phyloP scores from a whole-genome alignment of 108 stramenopile species.

The Cyclotella kingstonii region DNA sequence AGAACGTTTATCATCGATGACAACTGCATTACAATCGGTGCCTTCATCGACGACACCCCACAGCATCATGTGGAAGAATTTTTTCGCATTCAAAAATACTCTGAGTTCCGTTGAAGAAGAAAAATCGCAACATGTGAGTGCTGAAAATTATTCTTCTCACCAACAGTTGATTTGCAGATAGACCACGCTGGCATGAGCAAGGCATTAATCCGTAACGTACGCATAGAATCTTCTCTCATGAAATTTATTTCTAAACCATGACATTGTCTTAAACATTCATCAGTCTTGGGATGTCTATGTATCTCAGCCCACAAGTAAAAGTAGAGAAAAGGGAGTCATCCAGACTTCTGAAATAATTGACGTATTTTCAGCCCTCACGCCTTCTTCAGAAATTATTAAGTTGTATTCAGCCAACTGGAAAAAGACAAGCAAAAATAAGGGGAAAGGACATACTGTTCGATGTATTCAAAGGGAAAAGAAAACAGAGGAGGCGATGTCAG shows the following conservation, averaged over 20 bases:
- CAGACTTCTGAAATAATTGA: slow-evolving; percentile 51
- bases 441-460: slow-evolving; percentile 62
- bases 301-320: slow-evolving; percentile 57
- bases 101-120: no score
- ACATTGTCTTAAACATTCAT: not conserved
- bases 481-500: slow-evolving; percentile 10
- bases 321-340: slow-evolving; percentile 59
- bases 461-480: slow-evolving; percentile 47
- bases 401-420: slow-evolving; percentile 59
- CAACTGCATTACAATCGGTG: no score
- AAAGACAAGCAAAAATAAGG: slow-evolving; percentile 50
- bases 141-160: no score
- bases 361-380: slow-evolving; percentile 66
- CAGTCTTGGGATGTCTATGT: slow-evolving; percentile 75
- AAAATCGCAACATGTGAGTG: no score
- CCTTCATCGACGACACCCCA: no score
- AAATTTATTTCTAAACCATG: not conserved
- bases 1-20: no score
- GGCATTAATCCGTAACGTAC: no score
- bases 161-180: no score
- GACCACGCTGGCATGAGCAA: no score
- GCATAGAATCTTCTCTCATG: no score
- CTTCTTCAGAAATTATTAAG: slow-evolving; percentile 35
- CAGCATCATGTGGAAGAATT: no score
- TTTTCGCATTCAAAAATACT: no score